phyloP scores from a whole-genome alignment of 2,329 filamentous ascomycete genomes.

The Penicillium griseofulvum region DNA sequence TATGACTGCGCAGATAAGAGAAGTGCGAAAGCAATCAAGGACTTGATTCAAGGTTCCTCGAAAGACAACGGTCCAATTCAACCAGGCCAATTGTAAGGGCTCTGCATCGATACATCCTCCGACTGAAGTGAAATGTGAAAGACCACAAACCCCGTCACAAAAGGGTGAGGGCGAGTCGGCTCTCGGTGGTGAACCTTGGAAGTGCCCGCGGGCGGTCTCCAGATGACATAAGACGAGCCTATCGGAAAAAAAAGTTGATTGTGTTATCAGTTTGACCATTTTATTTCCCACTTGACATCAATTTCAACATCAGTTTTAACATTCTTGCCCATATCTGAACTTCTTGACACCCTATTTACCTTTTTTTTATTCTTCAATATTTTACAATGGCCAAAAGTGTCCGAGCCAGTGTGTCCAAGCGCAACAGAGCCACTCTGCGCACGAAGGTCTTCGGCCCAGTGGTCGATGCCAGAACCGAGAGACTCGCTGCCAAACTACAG shows the following conservation, averaged over 20 bases:
- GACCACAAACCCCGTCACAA: not conserved
- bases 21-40: constrained; percentile 16
- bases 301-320: not conserved
- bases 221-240: constrained; percentile 37
- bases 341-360: not conserved
- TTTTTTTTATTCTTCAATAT: constrained; percentile 1
- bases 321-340: not conserved
- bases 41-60: constrained; percentile 6
- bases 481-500: constrained; percentile 80
- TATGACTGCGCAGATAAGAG: constrained; percentile 5
- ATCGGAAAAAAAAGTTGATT: constrained; percentile 15
- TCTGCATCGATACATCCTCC: constrained; percentile 33
- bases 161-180: not conserved
- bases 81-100: constrained; percentile 18
- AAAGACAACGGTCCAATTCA: constrained; percentile 19
- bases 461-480: constrained; percentile 73
- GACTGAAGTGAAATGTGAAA: not conserved
- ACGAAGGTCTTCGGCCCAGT: constrained; percentile 79
- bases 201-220: constrained; percentile 1
- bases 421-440: constrained; percentile 79
- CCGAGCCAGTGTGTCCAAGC: constrained; percentile 74
- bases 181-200: constrained; percentile 6
- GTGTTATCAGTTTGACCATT: constrained; percentile 6
- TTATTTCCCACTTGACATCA: not conserved
- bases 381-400: constrained; percentile 79